Evolutionary conservation across 2,329 filamentous ascomycete genomes (phyloP).

Genomic region (Fusarium siculi): DNA sequence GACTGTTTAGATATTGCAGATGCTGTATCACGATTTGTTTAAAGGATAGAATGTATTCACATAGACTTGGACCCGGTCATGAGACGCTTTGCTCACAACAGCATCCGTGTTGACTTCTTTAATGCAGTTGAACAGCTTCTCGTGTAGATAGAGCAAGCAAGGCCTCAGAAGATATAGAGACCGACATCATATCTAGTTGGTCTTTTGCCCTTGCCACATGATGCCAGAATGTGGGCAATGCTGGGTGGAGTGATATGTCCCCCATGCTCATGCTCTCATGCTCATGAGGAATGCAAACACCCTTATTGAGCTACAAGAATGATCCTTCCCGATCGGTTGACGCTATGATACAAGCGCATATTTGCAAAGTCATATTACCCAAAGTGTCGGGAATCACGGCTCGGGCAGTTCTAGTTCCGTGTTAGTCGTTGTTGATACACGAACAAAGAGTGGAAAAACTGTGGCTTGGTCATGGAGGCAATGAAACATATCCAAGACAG

Average conservation of each 20-base stretch:
- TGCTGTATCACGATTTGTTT: background rate
- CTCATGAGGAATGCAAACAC: background rate
- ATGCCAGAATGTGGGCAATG: background rate
- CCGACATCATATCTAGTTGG: background rate
- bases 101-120: background rate
- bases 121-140: background rate
- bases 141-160: background rate
- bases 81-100: background rate
- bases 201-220: background rate
- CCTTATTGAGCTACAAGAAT: background rate
- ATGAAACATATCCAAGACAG: conserved; percentile 16
- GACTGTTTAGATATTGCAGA: background rate
- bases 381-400: background rate
- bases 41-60: background rate
- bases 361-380: background rate
- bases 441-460: conserved; percentile 20
- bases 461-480: conserved; percentile 15
- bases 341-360: background rate
- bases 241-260: background rate
- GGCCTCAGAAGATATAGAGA: background rate
- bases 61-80: background rate
- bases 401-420: conserved; percentile 15
- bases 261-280: background rate
- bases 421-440: conserved; percentile 8
- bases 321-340: background rate